phyloP scores from a whole-genome alignment of 306 rosid species.

The Mimosa bimucronata region DNA sequence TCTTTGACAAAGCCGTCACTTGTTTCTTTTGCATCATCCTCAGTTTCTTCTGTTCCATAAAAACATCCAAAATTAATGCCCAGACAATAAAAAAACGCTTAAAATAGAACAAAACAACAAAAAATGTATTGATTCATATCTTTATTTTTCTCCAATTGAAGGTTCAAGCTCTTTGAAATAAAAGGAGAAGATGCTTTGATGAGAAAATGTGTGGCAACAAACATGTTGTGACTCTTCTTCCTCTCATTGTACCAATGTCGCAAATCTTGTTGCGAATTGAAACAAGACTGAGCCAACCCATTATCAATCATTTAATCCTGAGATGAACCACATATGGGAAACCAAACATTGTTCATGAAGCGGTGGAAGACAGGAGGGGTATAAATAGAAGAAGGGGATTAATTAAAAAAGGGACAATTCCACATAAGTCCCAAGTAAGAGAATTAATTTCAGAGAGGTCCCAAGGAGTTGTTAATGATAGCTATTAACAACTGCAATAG shows the following conservation, averaged over 20 bases:
- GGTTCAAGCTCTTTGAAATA: conserved; percentile 36
- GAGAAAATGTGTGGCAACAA: conserved; percentile 5
- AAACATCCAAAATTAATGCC: neutral
- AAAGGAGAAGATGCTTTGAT: neutral
- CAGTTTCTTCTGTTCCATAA: conserved; percentile 51
- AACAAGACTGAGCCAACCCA: conserved; percentile 41
- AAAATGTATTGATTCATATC: conserved; percentile 54
- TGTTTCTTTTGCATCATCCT: conserved; percentile 56
- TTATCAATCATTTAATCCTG: conserved; percentile 38
- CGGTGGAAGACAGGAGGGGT: neutral
- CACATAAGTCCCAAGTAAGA: too few species aligned
- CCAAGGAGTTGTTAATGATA: too few species aligned
- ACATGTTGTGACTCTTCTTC: conserved; percentile 31
- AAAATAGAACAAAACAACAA: neutral
- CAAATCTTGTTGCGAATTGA: conserved; percentile 42
- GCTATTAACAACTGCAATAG: too few species aligned
- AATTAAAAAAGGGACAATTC: too few species aligned
- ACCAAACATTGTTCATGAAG: conserved; percentile 44
- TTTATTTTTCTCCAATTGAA: conserved; percentile 49
- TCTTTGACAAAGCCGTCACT: conserved; percentile 39
- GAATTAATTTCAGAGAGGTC: too few species aligned
- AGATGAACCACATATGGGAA: conserved; percentile 47
- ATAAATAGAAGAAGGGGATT: neutral
- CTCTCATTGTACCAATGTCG: conserved; percentile 26
- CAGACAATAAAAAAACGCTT: neutral